Percentiles rank a stretch among this genome's conserved stretches.
phyloP scores from a whole-genome alignment of 768 basidiomycete genomes.

The Sutorius australiensis region DNA sequence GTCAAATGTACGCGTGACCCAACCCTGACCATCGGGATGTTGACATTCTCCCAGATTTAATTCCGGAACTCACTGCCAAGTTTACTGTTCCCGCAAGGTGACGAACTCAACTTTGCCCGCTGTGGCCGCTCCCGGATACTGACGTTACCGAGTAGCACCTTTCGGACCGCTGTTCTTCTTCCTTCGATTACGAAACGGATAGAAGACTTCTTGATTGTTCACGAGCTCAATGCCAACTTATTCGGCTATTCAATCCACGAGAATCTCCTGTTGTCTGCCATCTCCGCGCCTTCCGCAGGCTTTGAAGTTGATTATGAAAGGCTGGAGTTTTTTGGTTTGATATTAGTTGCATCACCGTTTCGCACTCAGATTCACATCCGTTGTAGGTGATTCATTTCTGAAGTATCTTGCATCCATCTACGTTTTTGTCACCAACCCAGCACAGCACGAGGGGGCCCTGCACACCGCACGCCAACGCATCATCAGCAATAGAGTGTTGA shows the following conservation, averaged over 20 bases:
- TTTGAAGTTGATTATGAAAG: slow-evolving; percentile 80
- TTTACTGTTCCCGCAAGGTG: slow-evolving; percentile 73
- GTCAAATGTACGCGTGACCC: slow-evolving; percentile 54
- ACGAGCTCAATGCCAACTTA: slow-evolving; percentile 69
- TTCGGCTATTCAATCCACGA: slow-evolving; percentile 64
- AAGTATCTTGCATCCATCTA: slow-evolving; percentile 76
- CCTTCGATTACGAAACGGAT: slow-evolving; percentile 73
- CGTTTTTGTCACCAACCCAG: slow-evolving; percentile 67
- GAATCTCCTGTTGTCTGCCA: slow-evolving; percentile 56
- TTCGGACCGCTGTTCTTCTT: slow-evolving; percentile 64
- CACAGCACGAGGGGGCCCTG: slow-evolving; percentile 60
- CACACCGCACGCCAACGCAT: slow-evolving; percentile 64
- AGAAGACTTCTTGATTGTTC: slow-evolving; percentile 71
- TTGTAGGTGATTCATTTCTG: slow-evolving; percentile 71
- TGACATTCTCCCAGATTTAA: slow-evolving; percentile 53
- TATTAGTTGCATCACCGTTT: slow-evolving; percentile 4
- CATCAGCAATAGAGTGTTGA: slow-evolving; percentile 70
- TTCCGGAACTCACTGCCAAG: slow-evolving; percentile 77
- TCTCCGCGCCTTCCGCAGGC: slow-evolving; percentile 66
- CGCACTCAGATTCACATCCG: slow-evolving; percentile 23
- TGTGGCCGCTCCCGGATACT: slow-evolving; percentile 18
- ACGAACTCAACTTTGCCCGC: slow-evolving; percentile 21
- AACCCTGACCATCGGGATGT: slow-evolving; percentile 23
- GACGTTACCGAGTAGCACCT: slow-evolving; percentile 43
- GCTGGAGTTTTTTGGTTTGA: slow-evolving; percentile 72